These are phyloP conservation scores for Phytophthora tubulina DNA, from an alignment of 352 stramenopile species.

Conservation along the genomic window DNA sequence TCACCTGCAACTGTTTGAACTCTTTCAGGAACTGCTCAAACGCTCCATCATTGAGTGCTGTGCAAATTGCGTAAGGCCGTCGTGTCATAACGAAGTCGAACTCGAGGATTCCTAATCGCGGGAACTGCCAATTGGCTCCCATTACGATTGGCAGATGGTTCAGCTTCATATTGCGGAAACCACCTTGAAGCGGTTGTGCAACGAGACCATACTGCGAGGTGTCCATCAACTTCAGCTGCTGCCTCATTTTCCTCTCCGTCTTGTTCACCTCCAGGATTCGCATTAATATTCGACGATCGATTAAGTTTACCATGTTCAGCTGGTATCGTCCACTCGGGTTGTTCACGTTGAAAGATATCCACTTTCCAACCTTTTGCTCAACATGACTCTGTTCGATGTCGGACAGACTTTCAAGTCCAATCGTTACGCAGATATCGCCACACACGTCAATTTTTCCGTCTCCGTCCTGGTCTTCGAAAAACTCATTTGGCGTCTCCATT, in stretches of 20 bases:
- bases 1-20: constrained; percentile 77
- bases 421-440: constrained; percentile 79
- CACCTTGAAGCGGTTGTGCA: constrained; percentile 49
- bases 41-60: constrained; percentile 64
- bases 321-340: constrained; percentile 77
- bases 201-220: constrained; percentile 61
- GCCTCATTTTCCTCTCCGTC: constrained; percentile 57
- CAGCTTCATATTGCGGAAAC: constrained; percentile 70
- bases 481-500: constrained; percentile 65
- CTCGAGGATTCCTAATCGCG: constrained; percentile 68
- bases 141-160: constrained; percentile 71
- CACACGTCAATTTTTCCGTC: constrained; percentile 87
- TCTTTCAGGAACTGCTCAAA: constrained; percentile 85
- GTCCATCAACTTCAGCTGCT: constrained; percentile 70
- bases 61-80: constrained; percentile 64
- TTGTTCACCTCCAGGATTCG: constrained; percentile 76
- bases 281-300: constrained; percentile 81
- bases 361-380: constrained; percentile 79
- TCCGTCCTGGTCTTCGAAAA: constrained; percentile 85
- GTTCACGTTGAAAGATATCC: constrained; percentile 78
- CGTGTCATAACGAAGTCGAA: constrained; percentile 80
- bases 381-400: constrained; percentile 77
- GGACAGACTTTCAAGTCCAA: constrained; percentile 70
- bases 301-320: constrained; percentile 74
- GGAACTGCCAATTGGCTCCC: constrained; percentile 67